phyloP scores from a whole-genome alignment of 225 moss, liverwort and hornwort genomes.

The Anthoceros angustus region DNA sequence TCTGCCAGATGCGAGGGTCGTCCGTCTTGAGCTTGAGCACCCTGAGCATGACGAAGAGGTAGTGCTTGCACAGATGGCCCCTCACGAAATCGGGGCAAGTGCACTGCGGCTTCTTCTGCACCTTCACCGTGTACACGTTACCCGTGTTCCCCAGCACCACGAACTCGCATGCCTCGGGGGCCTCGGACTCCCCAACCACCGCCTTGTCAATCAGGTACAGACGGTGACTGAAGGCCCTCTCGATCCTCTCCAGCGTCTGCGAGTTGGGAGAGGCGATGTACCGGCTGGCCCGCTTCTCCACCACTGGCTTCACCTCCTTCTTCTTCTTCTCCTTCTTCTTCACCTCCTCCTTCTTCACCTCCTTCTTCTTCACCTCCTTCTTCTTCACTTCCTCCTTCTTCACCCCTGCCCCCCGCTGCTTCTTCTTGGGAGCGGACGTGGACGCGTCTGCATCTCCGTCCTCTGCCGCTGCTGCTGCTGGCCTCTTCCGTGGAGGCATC shows the following conservation, averaged over 20 bases:
- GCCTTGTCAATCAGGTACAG: conserved; percentile 39
- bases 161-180: conserved; percentile 34
- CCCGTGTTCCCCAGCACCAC: conserved; percentile 58
- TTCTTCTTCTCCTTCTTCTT: neutral
- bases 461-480: neutral
- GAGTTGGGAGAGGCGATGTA: conserved; percentile 21
- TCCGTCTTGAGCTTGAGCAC: conserved; percentile 50
- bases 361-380: conserved; percentile 7
- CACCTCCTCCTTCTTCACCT: neutral
- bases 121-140: conserved; percentile 58
- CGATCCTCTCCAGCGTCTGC: conserved; percentile 31
- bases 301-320: conserved; percentile 11
- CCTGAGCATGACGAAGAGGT: conserved; percentile 71
- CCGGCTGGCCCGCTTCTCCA: conserved; percentile 30
- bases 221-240: conserved; percentile 37
- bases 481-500: conserved; percentile 1
- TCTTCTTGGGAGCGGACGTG: neutral
- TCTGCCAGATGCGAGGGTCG: conserved; percentile 71
- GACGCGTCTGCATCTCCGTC: neutral
- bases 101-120: conserved; percentile 39
- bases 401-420: conserved; percentile 7
- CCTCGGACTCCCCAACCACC: conserved; percentile 17
- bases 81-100: conserved; percentile 63
- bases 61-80: conserved; percentile 53
- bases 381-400: conserved; percentile 6